Conservation (phyloP, 164 flowering plant genomes). For the Protea cynaroides region DNA sequence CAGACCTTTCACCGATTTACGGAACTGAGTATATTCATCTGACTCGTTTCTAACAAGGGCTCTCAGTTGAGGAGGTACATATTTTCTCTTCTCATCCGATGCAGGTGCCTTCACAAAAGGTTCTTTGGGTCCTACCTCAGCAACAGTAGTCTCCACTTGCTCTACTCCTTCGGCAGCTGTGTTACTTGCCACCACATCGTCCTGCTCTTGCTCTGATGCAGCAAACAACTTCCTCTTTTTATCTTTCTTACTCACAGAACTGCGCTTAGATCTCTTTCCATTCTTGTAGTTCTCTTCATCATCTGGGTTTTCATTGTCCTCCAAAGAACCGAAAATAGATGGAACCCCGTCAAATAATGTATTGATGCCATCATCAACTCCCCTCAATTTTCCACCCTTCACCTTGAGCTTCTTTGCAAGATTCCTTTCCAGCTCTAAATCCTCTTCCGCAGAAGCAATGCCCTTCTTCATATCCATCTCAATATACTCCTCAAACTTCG, state of each 20-base stretch:
- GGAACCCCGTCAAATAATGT: slow-evolving; percentile 48
- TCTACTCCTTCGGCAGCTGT: slow-evolving; percentile 6
- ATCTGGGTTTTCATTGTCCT: slow-evolving; percentile 14
- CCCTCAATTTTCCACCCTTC: slow-evolving; percentile 54
- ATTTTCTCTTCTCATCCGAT: slow-evolving; percentile 28
- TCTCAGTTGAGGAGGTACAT: slow-evolving; percentile 80
- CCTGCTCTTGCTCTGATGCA: slow-evolving; percentile 15
- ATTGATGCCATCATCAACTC: slow-evolving; percentile 57
- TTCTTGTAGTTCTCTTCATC: slow-evolving; percentile 13
- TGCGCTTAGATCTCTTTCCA: slow-evolving; percentile 5
- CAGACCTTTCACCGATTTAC: slow-evolving; percentile 70
- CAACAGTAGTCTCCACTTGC: slow-evolving; percentile 6
- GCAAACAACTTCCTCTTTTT: slow-evolving; percentile 22
- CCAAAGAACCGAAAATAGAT: slow-evolving; percentile 24
- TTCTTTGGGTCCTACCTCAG: slow-evolving; percentile 19
- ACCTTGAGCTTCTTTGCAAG: slow-evolving; percentile 84
- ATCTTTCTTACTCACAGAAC: slow-evolving; percentile 21
- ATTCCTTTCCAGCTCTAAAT: slow-evolving; percentile 61
- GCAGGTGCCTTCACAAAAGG: slow-evolving; percentile 14
- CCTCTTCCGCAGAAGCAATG: slow-evolving; percentile 40
- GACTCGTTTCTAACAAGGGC: slow-evolving; percentile 39
- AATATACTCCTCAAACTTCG: slow-evolving; percentile 63
- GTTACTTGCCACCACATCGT: slow-evolving; percentile 9
- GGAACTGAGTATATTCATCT: slow-evolving; percentile 54
- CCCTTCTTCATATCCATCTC: slow-evolving; percentile 38